Evolutionary conservation across 495 filamentous ascomycete species (phyloP), one percentile per base, ranked within the genome.

Genomic region (Penicillium lividum): DNA sequence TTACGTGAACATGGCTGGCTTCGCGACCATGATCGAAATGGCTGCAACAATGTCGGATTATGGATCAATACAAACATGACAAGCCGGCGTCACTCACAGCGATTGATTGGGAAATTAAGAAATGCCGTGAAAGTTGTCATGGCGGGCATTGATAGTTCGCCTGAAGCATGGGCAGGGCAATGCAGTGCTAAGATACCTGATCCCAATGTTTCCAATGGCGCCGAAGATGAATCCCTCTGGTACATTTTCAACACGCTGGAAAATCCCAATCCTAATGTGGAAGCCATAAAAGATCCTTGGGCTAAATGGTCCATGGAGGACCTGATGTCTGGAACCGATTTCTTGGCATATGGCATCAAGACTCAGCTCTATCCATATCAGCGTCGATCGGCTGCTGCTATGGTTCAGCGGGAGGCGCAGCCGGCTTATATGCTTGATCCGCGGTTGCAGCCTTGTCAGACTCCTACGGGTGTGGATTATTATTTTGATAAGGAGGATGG

Each of bases 191-290:
- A 58, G 30, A 29, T 49, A 8, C 29, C 38, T 30, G 34, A 59
- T 29, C 43, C 42, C n/a, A 49, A 57, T 25, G 30, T 64, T 29
- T 40, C 59, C 34, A 51, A 58, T 28, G 52, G 53, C 6, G 55
- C 55, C 1, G 77, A 87, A 6, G 75, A 85, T 38, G 72, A 83
- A 11, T 91, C 90, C 0, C 71, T 97, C 0, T 89, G 92, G 62
- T 85, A 90, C 57, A 83, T 96, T 59, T 98, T 95, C 76, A 98
- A 97, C 73, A 90, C 80, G 4, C 73, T 97, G 8, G 79, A 88
- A 10, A 86, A 92, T 9, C 93, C 93, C 1, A 64, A 78, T 3
- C 89, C 91, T 7, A 60, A 61, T 0, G 75, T 81, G 3, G 72
- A 83, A 7, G 51, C 54, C 0, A 77, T 92, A 28, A 55, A 66